Conservation (phyloP, 345 rosid genomes). For the Turritis glabra region DNA sequence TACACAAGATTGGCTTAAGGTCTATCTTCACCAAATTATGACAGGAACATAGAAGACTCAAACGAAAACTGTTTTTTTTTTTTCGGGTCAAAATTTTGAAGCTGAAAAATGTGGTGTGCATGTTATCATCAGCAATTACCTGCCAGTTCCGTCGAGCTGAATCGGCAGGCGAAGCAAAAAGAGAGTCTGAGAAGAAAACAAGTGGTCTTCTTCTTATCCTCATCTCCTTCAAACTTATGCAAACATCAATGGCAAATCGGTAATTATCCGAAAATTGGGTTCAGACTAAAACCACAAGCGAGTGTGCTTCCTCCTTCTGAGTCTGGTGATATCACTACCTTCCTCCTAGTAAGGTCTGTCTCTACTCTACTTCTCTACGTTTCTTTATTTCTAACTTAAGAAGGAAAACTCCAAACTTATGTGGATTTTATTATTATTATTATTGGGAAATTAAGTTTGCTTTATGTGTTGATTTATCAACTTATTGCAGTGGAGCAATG, state of each 20-base stretch:
- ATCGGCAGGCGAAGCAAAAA: background rate
- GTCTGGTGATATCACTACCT: constrained; percentile 38
- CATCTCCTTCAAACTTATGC: constrained; percentile 17
- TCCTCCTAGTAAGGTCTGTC: constrained; percentile 34
- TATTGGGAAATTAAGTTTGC: background rate
- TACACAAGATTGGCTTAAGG: background rate
- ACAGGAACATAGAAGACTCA: constrained; percentile 15
- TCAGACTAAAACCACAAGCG: constrained; percentile 9
- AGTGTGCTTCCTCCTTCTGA: constrained; percentile 39
- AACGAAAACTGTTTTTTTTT: background rate
- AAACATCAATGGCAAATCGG: constrained; percentile 25
- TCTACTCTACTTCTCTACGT: background rate
- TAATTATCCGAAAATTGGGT: background rate
- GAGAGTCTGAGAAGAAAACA: constrained; percentile 19
- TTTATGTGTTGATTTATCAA: background rate
- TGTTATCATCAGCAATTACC: constrained; percentile 8
- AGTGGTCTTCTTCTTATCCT: background rate
- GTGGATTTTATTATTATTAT: background rate
- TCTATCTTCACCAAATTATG: constrained; percentile 19
- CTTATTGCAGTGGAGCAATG: constrained; percentile 35
- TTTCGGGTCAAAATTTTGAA: background rate
- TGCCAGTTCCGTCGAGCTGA: background rate
- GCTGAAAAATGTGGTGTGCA: constrained; percentile 26
- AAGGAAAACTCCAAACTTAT: background rate
- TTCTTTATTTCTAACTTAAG: background rate